phyloP scores from a whole-genome alignment of 2,329 filamentous ascomycete species.

The Fusarium sp. region DNA sequence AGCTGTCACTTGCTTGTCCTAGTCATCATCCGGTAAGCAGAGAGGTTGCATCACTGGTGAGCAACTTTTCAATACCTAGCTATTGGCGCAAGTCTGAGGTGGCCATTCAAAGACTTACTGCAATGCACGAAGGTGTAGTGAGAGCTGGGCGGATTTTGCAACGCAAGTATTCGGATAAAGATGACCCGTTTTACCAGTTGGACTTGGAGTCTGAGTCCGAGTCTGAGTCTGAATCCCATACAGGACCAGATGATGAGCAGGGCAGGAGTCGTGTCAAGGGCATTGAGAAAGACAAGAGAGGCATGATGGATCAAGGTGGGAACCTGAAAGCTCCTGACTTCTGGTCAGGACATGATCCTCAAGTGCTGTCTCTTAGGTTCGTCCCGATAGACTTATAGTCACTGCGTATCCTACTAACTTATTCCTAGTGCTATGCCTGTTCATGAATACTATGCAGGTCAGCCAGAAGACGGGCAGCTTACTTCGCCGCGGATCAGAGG shows the following conservation, averaged over 20 bases:
- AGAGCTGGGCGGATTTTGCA: neutral
- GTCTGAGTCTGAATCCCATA: neutral
- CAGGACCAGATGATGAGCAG: neutral
- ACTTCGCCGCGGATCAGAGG: too few relatives aligned
- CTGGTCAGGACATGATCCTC: neutral
- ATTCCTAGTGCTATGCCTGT: neutral
- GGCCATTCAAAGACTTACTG: neutral
- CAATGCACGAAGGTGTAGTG: neutral
- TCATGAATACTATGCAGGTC: neutral
- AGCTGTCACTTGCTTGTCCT: too few relatives aligned
- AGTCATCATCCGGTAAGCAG: too few relatives aligned
- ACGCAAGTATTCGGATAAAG: too few relatives aligned
- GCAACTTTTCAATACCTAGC: too few relatives aligned
- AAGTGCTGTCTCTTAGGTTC: neutral
- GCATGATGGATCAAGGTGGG: neutral
- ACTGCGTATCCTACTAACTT: rapidly evolving
- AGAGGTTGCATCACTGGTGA: too few relatives aligned
- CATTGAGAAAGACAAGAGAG: neutral
- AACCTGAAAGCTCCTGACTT: neutral
- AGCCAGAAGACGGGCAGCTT: rapidly evolving
- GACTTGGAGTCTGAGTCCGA: too few relatives aligned
- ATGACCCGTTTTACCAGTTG: too few relatives aligned
- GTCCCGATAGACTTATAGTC: rapidly evolving
- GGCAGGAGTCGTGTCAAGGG: neutral
- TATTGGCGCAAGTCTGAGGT: too few relatives aligned